phyloP scores from a whole-genome alignment of 2,329 filamentous ascomycete species.

The Trichoderma guizhouense region DNA sequence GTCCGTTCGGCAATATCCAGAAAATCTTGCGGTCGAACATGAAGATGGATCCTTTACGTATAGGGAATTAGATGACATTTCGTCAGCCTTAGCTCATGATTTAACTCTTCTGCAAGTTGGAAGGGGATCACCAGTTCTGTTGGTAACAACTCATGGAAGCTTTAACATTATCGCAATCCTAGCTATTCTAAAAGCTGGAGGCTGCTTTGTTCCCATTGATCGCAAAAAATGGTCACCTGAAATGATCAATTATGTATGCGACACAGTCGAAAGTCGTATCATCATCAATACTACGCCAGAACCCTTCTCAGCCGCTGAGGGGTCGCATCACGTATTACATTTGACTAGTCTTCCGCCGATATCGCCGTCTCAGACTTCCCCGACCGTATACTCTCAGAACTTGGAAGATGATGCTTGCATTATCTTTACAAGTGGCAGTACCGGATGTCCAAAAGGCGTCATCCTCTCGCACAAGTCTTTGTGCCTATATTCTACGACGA shows the following conservation, averaged over 20 bases:
- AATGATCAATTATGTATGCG: slow-evolving; percentile 2
- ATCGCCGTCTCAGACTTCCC: not conserved
- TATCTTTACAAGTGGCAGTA: slow-evolving; percentile 17
- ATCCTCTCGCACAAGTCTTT: slow-evolving; percentile 11
- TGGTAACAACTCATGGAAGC: slow-evolving; percentile 11
- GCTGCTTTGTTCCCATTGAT: slow-evolving; percentile 16
- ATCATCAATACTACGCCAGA: slow-evolving; percentile 16
- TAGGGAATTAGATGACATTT: not conserved
- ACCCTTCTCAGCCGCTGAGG: not conserved
- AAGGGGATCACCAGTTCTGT: not conserved
- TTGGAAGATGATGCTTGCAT: slow-evolving; percentile 1
- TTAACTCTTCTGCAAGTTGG: not conserved
- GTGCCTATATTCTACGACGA: slow-evolving; percentile 7
- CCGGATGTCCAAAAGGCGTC: slow-evolving; percentile 7
- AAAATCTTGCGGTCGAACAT: slow-evolving; percentile 10
- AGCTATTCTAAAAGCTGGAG: slow-evolving; percentile 13
- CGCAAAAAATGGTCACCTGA: slow-evolving; percentile 8
- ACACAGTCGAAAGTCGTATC: not conserved
- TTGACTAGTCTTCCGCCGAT: not conserved
- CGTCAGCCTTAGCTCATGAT: not conserved
- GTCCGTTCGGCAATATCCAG: not conserved
- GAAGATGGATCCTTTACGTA: slow-evolving; percentile 4
- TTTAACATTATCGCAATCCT: slow-evolving; percentile 15
- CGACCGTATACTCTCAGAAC: not conserved
- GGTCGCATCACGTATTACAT: not conserved